These are phyloP conservation scores for Eucalyptus cladocalyx DNA, from an alignment of 345 rosid genomes.

Conservation along the genomic window DNA sequence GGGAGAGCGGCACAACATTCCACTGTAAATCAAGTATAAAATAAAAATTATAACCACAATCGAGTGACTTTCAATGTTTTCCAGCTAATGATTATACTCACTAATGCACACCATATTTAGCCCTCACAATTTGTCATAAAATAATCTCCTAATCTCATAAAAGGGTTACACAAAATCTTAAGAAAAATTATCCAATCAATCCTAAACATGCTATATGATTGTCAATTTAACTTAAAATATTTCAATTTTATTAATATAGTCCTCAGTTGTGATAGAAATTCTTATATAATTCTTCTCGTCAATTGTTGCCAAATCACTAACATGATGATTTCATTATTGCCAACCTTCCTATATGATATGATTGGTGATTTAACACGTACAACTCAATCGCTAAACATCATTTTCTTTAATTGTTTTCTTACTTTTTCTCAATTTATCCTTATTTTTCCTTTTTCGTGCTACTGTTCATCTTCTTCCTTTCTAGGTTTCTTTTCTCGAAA, in stretches of 20 bases:
- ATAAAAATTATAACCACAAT: too few relatives aligned
- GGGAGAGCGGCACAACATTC: too few relatives aligned
- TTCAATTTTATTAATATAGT: neutral
- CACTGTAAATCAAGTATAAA: too few relatives aligned
- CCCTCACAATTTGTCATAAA: too few relatives aligned
- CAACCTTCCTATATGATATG: neutral
- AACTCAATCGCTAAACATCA: neutral
- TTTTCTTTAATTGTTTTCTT: neutral
- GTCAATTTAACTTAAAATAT: neutral
- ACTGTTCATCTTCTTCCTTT: neutral
- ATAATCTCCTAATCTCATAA: too few relatives aligned
- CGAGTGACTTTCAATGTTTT: too few relatives aligned
- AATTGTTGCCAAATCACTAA: rapidly evolving
- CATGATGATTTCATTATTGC: neutral
- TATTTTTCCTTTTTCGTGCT: neutral
- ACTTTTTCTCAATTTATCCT: neutral
- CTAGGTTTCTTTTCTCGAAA: neutral
- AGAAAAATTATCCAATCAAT: neutral
- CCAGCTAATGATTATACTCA: too few relatives aligned
- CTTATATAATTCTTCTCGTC: neutral
- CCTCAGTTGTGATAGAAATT: neutral
- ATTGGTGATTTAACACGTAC: neutral
- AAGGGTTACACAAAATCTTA: too few relatives aligned
- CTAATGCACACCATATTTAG: too few relatives aligned
- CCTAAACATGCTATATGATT: neutral